These are phyloP conservation scores for Sclerotinia sclerotiorum DNA, from an alignment of 2,329 filamentous ascomycete genomes.

Conservation along the genomic window DNA sequence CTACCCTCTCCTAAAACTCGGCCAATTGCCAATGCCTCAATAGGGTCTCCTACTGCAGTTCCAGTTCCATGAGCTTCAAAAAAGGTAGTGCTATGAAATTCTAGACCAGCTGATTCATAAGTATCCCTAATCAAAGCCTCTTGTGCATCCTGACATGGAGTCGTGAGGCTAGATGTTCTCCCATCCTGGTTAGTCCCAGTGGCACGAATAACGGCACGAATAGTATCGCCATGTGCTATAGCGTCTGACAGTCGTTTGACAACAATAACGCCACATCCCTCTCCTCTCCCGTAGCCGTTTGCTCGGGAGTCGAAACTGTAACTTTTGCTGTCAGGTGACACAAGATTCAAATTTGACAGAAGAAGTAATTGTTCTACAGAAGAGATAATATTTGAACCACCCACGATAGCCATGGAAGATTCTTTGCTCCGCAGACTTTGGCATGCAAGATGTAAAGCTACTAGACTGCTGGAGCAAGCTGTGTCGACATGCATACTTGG, in stretches of 20 bases:
- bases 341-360: neutral
- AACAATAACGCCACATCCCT: constrained; percentile 57
- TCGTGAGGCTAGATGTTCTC: constrained; percentile 53
- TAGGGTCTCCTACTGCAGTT: neutral
- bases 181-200: constrained; percentile 56
- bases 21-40: neutral
- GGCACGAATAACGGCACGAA: constrained; percentile 55
- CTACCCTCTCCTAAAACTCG: constrained; percentile 21
- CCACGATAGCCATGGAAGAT: constrained; percentile 46
- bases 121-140: constrained; percentile 17
- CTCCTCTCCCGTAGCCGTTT: constrained; percentile 62
- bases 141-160: constrained; percentile 50
- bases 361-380: constrained; percentile 48
- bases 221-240: constrained; percentile 56
- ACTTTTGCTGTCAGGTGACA: constrained; percentile 43
- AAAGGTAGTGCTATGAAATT: constrained; percentile 5
- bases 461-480: constrained; percentile 56
- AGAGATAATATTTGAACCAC: constrained; percentile 49
- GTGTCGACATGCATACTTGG: constrained; percentile 58
- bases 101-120: constrained; percentile 21
- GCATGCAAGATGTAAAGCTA: constrained; percentile 53
- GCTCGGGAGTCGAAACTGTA: constrained; percentile 57
- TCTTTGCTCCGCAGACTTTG: constrained; percentile 44
- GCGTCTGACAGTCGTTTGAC: constrained; percentile 60
- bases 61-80: constrained; percentile 23